Conservation (phyloP, 768 basidiomycete genomes). For the Megacollybia marginata region DNA sequence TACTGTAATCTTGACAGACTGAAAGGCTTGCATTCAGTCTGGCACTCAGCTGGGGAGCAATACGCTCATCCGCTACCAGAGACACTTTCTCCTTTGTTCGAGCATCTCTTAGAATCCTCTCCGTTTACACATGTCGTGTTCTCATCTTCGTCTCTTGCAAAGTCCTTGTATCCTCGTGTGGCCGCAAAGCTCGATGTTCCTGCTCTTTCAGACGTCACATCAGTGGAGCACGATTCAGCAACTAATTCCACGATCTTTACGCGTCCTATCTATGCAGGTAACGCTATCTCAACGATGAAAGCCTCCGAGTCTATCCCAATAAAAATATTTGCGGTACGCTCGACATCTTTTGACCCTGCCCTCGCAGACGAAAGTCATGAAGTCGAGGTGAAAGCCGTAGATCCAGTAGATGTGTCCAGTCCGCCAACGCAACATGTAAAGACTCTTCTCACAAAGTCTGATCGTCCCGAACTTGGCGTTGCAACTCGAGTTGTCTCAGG, state of each 20-base stretch:
- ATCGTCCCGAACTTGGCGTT: constrained; percentile 85
- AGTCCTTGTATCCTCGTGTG: constrained; percentile 88
- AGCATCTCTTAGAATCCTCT: constrained; percentile 58
- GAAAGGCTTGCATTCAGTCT: constrained; percentile 56
- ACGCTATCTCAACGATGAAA: constrained; percentile 89
- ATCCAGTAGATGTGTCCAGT: constrained; percentile 55
- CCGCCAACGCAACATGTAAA: constrained; percentile 57
- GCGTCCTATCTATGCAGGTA: constrained; percentile 96
- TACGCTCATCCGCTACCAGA: constrained; percentile 71
- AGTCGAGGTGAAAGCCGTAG: constrained; percentile 54
- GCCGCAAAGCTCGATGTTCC: constrained; percentile 86
- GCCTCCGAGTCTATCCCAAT: constrained; percentile 68
- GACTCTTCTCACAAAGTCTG: constrained; percentile 79
- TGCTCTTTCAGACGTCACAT: constrained; percentile 86
- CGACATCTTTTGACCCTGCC: constrained; percentile 80
- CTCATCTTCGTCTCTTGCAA: constrained; percentile 86
- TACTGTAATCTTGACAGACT: constrained; percentile 33
- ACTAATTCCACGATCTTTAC: constrained; percentile 79
- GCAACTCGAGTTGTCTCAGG: constrained; percentile 90
- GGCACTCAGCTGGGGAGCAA: constrained; percentile 64
- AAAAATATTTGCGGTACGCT: constrained; percentile 94
- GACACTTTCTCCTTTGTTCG: constrained; percentile 73
- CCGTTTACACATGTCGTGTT: constrained; percentile 89
- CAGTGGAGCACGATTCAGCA: constrained; percentile 62
- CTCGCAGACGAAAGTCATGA: constrained; percentile 40